Conservation (phyloP, 192 early-diverging fungal species). For the Coemansia javaensis region DNA sequence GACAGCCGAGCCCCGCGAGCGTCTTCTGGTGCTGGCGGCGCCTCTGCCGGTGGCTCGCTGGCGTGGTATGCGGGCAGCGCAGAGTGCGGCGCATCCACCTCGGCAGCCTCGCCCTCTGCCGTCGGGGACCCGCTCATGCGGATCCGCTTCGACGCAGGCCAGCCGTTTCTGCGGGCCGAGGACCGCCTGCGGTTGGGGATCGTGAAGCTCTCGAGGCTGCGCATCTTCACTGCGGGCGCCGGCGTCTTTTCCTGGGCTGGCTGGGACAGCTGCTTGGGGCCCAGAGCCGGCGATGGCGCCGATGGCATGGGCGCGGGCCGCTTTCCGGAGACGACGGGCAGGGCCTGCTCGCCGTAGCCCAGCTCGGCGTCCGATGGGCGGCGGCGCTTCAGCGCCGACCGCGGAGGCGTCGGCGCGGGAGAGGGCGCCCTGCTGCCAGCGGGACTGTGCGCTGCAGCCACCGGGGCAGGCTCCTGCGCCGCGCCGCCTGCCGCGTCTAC, state of each 20-base stretch:
- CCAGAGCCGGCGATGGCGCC: neutral
- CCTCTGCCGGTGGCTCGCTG: too few species aligned
- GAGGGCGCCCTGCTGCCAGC: too few species aligned
- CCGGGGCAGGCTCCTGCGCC: too few species aligned
- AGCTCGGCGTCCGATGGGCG: constrained; percentile 11
- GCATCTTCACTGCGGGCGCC: neutral
- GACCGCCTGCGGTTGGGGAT: constrained; percentile 2
- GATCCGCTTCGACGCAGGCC: constrained; percentile 37
- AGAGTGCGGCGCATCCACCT: neutral
- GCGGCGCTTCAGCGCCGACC: constrained; percentile 37
- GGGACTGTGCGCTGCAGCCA: too few species aligned
- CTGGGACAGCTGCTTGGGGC: neutral
- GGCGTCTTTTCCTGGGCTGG: neutral
- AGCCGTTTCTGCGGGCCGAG: neutral
- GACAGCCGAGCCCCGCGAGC: too few species aligned
- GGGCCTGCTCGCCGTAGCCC: constrained; percentile 15
- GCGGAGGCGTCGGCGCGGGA: neutral
- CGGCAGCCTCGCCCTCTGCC: neutral
- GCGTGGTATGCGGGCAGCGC: neutral
- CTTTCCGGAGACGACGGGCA: constrained; percentile 25
- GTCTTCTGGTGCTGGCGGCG: too few species aligned
- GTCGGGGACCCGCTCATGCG: constrained; percentile 24
- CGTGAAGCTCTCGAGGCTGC: neutral
- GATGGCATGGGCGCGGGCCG: neutral
- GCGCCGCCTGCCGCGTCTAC: too few species aligned